Base-by-base conservation (phyloP, 495 filamentous ascomycete genomes). In the Niebla homalea region DNA sequence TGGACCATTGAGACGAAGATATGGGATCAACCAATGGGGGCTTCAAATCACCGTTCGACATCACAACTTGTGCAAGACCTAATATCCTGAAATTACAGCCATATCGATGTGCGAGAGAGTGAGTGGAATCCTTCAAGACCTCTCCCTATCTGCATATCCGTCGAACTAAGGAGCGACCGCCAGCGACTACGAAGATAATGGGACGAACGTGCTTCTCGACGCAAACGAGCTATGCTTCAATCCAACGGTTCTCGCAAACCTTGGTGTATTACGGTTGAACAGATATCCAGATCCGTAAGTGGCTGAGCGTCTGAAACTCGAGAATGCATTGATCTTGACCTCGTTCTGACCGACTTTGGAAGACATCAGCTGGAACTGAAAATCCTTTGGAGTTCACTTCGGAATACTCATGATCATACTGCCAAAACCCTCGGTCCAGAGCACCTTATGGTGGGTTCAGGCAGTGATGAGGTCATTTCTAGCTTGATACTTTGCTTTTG, bases 121-220 rank as follows among this genome's bases (percentile, higher is more conserved):
- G 25, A 26, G 25, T 26, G 25, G 25, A 26, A 26, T 26, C 25
- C 25, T 26, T 26, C 25, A 26, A 26, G 25, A 26, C 25, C 25
- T 26, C 25, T 26, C 25, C 25, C 25, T 26, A 26, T 26, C 25
- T 26, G 25, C 25, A 26, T 26, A 26, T 26, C 25, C 25, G 25
- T 26, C 25, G 25, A 26, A 26, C 25, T 26, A 26, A 26, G 25
- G 25, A 26, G 25, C 25, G 25, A 26, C 25, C 25, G 25, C 25
- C 25, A 26, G 25, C 74, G 89, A 98, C 77, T 97, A 97, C 75
- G 94, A 97, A 75, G 92, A 98, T 62, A 85, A 98, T 61, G 93
- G 92, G 55, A 94, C 83, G 40, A 97, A 97, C 63, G 82, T 97
- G 50, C 80, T 98, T 29, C 84, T 98, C 51, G 92, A 98, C 61